phyloP scores from a whole-genome alignment of 495 filamentous ascomycete species.

The Letharia columbiana region DNA sequence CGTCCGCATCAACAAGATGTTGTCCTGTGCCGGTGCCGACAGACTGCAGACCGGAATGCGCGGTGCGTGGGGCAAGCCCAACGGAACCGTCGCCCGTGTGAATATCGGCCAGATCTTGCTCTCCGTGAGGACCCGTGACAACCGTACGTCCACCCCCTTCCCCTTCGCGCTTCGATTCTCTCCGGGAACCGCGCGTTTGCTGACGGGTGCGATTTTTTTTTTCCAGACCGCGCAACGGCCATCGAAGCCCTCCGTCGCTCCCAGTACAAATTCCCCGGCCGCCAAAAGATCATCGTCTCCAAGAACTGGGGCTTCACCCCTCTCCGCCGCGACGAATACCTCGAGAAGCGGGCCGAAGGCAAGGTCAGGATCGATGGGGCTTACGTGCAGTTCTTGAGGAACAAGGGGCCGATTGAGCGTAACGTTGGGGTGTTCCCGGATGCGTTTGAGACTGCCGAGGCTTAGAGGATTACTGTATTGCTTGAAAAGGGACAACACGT shows the following conservation, averaged over 20 bases:
- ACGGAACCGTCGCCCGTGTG: constrained; percentile 95
- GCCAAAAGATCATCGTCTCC: constrained; percentile 99
- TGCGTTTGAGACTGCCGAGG: constrained; percentile 62
- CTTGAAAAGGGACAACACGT: constrained; percentile 14
- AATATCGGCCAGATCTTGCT: constrained; percentile 99
- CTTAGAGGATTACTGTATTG: background rate
- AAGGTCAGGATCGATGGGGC: constrained; percentile 91
- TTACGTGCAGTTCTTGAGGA: constrained; percentile 95
- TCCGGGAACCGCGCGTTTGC: background rate
- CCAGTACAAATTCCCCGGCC: constrained; percentile 99
- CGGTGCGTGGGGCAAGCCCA: constrained; percentile 99
- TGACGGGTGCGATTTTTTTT: background rate
- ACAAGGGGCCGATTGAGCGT: constrained; percentile 71
- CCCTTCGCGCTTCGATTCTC: background rate
- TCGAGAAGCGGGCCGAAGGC: constrained; percentile 82
- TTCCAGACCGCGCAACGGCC: constrained; percentile 70
- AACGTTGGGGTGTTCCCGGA: constrained; percentile 92
- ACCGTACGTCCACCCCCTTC: constrained; percentile 42
- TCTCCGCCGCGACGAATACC: constrained; percentile 92
- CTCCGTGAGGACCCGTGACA: constrained; percentile 91
- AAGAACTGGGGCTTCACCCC: constrained; percentile 99
- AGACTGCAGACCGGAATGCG: constrained; percentile 99
- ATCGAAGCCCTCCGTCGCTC: constrained; percentile 97
- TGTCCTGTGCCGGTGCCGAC: constrained; percentile 99
- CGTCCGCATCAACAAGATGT: constrained; percentile 99